Evolutionary conservation across 768 basidiomycete species (phyloP).

Genomic region (Tricholoma flavovirens): DNA sequence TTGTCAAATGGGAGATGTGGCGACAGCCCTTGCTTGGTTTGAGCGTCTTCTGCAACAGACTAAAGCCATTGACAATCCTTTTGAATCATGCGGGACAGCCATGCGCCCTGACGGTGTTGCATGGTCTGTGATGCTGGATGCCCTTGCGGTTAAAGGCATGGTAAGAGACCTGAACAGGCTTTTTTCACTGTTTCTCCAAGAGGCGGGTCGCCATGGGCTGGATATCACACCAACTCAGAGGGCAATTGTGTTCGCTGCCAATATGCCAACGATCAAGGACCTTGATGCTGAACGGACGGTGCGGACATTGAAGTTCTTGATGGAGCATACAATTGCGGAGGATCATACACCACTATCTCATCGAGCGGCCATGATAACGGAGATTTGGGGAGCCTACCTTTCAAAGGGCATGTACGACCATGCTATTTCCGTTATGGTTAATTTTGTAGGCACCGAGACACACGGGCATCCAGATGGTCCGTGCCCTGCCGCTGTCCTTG

Average conservation of each 20-base stretch:
- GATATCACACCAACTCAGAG: conserved; percentile 32
- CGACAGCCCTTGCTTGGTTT: conserved; percentile 68
- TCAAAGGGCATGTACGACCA: conserved; percentile 22
- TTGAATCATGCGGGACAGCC: conserved; percentile 36
- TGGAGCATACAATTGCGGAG: background rate
- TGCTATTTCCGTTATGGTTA: conserved; percentile 16
- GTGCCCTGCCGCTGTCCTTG: conserved; percentile 2
- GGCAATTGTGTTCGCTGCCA: conserved; percentile 35
- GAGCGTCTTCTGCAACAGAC: conserved; percentile 47
- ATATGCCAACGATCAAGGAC: conserved; percentile 21
- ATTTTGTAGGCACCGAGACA: conserved; percentile 9
- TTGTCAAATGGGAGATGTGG: conserved; percentile 51
- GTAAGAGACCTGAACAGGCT: conserved; percentile 52
- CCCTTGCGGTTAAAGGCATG: conserved; percentile 43
- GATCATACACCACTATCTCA: background rate
- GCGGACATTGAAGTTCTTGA: conserved; percentile 19
- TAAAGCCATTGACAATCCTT: conserved; percentile 28
- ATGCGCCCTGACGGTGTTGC: conserved; percentile 47
- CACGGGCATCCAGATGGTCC: background rate
- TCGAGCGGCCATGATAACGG: conserved; percentile 11
- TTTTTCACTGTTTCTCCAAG: conserved; percentile 34
- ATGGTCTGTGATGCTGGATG: conserved; percentile 57
- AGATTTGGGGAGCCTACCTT: conserved; percentile 25
- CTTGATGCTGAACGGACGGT: conserved; percentile 14
- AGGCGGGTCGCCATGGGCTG: conserved; percentile 26